These are phyloP conservation scores for Salix caprea DNA, from an alignment of 345 rosid species.

Conservation along the genomic window DNA sequence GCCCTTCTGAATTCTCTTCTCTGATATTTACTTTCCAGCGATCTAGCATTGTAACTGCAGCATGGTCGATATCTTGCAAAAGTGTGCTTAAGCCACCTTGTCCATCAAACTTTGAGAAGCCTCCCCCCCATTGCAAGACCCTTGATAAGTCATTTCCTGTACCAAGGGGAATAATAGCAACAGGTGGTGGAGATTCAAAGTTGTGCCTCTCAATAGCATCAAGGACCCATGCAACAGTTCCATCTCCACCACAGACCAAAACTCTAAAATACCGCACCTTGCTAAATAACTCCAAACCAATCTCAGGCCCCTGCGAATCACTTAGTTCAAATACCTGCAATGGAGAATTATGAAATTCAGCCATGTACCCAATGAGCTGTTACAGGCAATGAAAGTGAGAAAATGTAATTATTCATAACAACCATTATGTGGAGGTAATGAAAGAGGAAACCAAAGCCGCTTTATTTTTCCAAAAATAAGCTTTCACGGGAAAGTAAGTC, in stretches of 20 bases:
- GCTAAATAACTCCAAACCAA: slow-evolving; percentile 72
- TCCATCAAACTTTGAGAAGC: slow-evolving; percentile 64
- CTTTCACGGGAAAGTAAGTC: background rate
- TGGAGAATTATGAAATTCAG: background rate
- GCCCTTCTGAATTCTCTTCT: slow-evolving; percentile 24
- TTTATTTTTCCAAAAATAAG: background rate
- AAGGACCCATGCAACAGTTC: slow-evolving; percentile 90
- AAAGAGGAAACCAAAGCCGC: background rate
- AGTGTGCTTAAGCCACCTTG: slow-evolving; percentile 79
- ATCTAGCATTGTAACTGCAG: slow-evolving; percentile 88
- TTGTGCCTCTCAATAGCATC: slow-evolving; percentile 79
- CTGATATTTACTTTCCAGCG: slow-evolving; percentile 80
- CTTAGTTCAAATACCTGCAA: slow-evolving; percentile 77
- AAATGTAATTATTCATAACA: background rate
- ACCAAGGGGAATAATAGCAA: slow-evolving; percentile 91
- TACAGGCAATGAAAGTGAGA: background rate
- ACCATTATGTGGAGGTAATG: background rate
- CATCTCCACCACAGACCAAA: slow-evolving; percentile 93
- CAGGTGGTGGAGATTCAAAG: slow-evolving; percentile 91
- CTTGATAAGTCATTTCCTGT: slow-evolving; percentile 97
- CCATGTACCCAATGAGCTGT: background rate
- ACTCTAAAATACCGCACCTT: slow-evolving; percentile 88
- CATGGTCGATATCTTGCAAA: slow-evolving; percentile 65
- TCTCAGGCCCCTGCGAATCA: slow-evolving; percentile 72
- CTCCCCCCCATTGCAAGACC: slow-evolving; percentile 84